Conservation (phyloP, 257 asterid species). For the Rauvolfia tetraphylla region DNA sequence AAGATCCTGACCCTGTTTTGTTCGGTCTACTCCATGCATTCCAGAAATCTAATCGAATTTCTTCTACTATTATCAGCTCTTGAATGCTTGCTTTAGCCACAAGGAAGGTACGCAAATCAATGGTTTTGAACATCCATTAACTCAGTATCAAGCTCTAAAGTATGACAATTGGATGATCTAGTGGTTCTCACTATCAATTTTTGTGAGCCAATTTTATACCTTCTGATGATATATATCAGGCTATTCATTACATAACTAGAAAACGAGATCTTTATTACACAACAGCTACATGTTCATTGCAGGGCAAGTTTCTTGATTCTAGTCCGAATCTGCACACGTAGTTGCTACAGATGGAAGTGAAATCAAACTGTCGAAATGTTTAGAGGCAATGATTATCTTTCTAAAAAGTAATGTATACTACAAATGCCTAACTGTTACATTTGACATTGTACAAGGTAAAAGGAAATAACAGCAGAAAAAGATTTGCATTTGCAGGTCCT, state of each 20-base stretch:
- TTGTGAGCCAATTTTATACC: neutral
- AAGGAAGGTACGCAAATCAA: neutral
- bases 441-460: neutral
- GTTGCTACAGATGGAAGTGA: neutral
- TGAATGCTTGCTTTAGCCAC: too few relatives aligned
- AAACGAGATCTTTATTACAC: too few relatives aligned
- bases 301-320: neutral
- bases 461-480: neutral
- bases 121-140: neutral
- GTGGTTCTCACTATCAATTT: neutral
- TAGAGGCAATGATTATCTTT: neutral
- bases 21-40: neutral
- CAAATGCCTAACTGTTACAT: neutral
- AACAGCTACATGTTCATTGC: too few relatives aligned
- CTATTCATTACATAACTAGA: too few relatives aligned
- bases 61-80: neutral
- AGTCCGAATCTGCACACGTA: neutral
- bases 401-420: neutral
- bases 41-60: neutral
- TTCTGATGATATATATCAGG: neutral
- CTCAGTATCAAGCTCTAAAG: neutral
- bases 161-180: neutral
- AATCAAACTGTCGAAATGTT: neutral
- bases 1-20: neutral
- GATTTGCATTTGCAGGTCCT: neutral